Evolutionary conservation across 495 filamentous ascomycete genomes (phyloP).

Genomic region (Aspergillus conjunctus): DNA sequence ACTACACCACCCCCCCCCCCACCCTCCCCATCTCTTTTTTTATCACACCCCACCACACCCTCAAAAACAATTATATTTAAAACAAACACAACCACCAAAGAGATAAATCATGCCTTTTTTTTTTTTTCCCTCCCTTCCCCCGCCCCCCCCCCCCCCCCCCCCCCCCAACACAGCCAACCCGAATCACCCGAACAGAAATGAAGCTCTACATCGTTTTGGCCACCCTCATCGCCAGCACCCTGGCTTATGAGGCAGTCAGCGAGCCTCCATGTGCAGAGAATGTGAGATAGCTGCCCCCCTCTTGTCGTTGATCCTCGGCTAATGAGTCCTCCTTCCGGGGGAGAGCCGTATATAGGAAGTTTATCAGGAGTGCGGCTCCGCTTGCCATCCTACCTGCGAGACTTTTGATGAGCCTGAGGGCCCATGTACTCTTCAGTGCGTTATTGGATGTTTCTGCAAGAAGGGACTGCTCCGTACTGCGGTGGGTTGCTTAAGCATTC

Average conservation of each 20-base stretch:
- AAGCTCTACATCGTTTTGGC: constrained; percentile 2
- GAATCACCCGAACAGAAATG: not conserved
- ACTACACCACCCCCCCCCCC: too few relatives aligned
- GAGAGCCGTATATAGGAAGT: constrained; percentile 7
- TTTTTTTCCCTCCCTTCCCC: too few relatives aligned
- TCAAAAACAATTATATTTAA: too few relatives aligned
- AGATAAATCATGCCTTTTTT: too few relatives aligned
- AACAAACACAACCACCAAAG: not conserved
- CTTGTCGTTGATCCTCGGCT: not conserved
- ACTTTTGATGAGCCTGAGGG: constrained; percentile 6
- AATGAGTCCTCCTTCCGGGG: not conserved
- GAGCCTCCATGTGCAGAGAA: constrained; percentile 2
- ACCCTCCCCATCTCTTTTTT: too few relatives aligned
- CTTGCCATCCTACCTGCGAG: constrained; percentile 17
- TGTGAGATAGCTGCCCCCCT: not conserved
- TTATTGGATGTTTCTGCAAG: constrained; percentile 14
- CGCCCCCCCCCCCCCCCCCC: too few relatives aligned
- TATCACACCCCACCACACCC: too few relatives aligned
- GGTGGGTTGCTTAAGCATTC: not conserved
- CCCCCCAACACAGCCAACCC: not conserved
- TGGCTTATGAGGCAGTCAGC: constrained; percentile 9
- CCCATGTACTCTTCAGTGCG: constrained; percentile 11
- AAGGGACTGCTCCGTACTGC: constrained; percentile 4
- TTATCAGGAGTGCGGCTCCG: constrained; percentile 10
- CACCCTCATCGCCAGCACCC: not conserved